Base-by-base conservation (phyloP, 2,329 filamentous ascomycete genomes). In the Phialophora verrucosa region DNA sequence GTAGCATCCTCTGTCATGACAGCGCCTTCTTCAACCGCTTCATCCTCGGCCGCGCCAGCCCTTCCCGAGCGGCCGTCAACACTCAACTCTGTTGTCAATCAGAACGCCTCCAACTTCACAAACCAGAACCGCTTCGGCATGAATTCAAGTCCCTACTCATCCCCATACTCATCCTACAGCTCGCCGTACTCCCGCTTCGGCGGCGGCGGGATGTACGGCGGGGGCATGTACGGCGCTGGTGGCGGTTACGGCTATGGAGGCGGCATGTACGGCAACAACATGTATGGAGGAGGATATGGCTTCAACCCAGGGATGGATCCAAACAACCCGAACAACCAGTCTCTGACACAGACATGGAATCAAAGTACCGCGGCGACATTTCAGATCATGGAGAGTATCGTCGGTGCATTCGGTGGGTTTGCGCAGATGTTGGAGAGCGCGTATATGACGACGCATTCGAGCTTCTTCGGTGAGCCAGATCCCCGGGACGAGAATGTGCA, bases 351-450 rank as follows among this genome's bases (percentile, higher is more conserved):
- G 76, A 90, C 91, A 61, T 97, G 98, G 83, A 92, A 89, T 76
- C 93, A 96, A 78, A 95, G 91, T 82, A 99, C 96, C 0, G 91
- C 95, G 74, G 92, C 94, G 11, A 99, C 95, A 0, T 99, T 99
- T 76, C 95, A 98, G 83, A 92, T 99, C 85, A 92, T 99, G 59
- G 95, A 99, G 81, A 95, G 93, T 73, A 91, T 99, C 65, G 95
- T 99, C 14, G 92, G 92, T 27, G 93, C 95, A 2, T 99, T 99
- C 82, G 93, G 93, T 23, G 95, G 96, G 0, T 98, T 99, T 76
- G 92, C 96, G 12, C 95, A 99, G 82, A 99, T 99, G 95, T 85
- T 99, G 31, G 95, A 99, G 81, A 98, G 95, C 83, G 98, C 95
- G 11, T 99, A 97, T 75, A 99, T 99, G 96, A 95, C 96, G 32